Conservation (phyloP, 2,329 filamentous ascomycete genomes). For the Monilinia vaccinii-corymbosi region DNA sequence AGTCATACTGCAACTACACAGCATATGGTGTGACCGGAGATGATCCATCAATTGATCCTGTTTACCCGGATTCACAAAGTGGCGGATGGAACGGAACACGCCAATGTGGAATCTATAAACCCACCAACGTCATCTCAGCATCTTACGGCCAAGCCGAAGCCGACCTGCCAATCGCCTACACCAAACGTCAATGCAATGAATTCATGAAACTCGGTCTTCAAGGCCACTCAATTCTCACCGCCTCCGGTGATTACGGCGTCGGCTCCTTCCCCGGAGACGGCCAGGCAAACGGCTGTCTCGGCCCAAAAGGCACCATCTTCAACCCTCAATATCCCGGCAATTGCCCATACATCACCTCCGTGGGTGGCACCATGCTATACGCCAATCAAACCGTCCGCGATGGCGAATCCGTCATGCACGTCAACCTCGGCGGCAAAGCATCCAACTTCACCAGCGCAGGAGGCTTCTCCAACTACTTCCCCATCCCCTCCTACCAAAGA, state of each 20-base stretch:
- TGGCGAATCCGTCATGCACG: constrained; percentile 19
- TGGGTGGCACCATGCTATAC: constrained; percentile 50
- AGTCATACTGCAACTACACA: constrained; percentile 37
- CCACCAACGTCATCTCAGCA: constrained; percentile 41
- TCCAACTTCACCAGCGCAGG: constrained; percentile 36
- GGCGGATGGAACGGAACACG: constrained; percentile 34
- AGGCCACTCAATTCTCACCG: constrained; percentile 56
- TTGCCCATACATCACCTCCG: constrained; percentile 59
- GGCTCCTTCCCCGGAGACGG: constrained; percentile 50
- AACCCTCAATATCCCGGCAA: constrained; percentile 49
- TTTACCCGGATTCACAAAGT: constrained; percentile 33
- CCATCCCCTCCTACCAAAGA: constrained; percentile 39
- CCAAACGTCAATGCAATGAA: constrained; percentile 50
- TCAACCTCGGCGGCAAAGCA: constrained; percentile 24
- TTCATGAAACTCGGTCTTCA: constrained; percentile 58
- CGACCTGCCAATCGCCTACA: constrained; percentile 51
- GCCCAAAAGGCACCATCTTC: constrained; percentile 18
- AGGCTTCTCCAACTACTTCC: constrained; percentile 45
- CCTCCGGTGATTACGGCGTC: constrained; percentile 50
- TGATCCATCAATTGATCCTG: constrained; percentile 33
- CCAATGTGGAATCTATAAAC: constrained; percentile 16
- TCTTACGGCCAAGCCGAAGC: constrained; percentile 63
- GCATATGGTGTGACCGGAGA: constrained; percentile 35
- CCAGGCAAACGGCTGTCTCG: constrained; percentile 41
- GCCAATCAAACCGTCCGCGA: constrained; percentile 34